These are phyloP conservation scores for Gymnopilus junonius DNA, from an alignment of 768 basidiomycete genomes.

Conservation along the genomic window DNA sequence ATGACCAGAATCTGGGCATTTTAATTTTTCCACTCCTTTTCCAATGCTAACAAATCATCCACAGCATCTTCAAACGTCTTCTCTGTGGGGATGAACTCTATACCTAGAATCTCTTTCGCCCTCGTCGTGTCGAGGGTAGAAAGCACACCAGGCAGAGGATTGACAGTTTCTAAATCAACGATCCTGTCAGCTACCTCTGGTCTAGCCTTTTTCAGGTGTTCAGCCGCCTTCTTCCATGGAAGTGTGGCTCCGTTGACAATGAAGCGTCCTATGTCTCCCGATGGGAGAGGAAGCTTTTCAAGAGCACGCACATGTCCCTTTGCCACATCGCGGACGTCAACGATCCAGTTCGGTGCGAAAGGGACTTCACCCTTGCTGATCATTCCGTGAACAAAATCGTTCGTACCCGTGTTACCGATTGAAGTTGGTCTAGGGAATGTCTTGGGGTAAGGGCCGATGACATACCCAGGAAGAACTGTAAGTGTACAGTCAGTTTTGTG, in stretches of 20 bases:
- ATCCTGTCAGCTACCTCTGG: constrained; percentile 17
- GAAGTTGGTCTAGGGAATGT: constrained; percentile 33
- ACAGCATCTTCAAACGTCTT: constrained; percentile 31
- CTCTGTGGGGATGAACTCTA: constrained; percentile 29
- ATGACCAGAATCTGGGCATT: not conserved
- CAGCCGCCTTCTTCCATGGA: constrained; percentile 35
- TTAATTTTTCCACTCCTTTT: constrained; percentile 27
- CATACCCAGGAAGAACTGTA: constrained; percentile 41
- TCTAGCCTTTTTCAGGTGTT: constrained; percentile 23
- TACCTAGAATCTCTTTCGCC: constrained; percentile 30
- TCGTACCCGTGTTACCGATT: constrained; percentile 29
- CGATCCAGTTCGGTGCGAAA: constrained; percentile 30
- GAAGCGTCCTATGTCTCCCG: constrained; percentile 32
- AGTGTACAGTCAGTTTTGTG: not conserved
- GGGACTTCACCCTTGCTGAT: constrained; percentile 28
- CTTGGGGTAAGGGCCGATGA: constrained; percentile 40
- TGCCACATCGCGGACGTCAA: constrained; percentile 42
- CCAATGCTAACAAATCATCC: constrained; percentile 27
- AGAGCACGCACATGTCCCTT: constrained; percentile 37
- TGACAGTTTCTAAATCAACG: constrained; percentile 18
- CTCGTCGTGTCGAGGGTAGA: constrained; percentile 29
- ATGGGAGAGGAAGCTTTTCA: constrained; percentile 24
- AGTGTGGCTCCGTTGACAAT: constrained; percentile 30
- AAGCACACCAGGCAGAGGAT: constrained; percentile 26
- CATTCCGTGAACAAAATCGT: constrained; percentile 32